Base-by-base conservation (phyloP, 768 basidiomycete species). In the Lyophyllum shimeji region DNA sequence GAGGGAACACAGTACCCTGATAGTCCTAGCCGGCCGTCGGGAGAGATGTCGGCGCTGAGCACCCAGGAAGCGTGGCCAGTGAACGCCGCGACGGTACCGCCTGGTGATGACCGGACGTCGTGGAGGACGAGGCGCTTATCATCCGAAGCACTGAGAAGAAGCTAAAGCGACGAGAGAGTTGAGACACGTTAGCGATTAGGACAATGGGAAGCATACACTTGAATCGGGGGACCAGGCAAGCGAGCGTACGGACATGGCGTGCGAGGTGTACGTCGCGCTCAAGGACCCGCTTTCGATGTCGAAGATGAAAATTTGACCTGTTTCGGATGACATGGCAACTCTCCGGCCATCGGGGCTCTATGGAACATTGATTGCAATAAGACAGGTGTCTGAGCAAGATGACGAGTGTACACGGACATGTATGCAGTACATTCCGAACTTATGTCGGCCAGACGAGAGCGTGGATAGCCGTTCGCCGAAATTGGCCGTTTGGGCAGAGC, bases 41-140 rank as follows among this genome's bases (percentile, higher is more conserved):
- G 90, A 25, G 91, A 89, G 40, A 95, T 83, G 63, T 92, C 89
- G 7, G 85, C 77, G 63, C 85, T 87, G 34, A 98, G 78, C 1
- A 93, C 91, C 94, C 95, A 96, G 9, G 93, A 95, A 0, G 90
- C 82, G 69, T 98, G 95, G 0, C 95, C 95, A 5, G 84, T 82
- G 60, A 98, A 76, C 9, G 92, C 86, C 13, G 95, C 92, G 18
- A 95, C 92, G 1, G 88, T 87, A 39, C 90, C 88, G 18, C 92
- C 87, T 43, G 83, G 77, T 5, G 86, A 76, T n/a, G 81, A 77
- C 53, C 95, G 86, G 15, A 95, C 90, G 66, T 98, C 95, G 69
- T 96, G 93, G 46, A 96, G 72, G 51, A 93, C 86, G 56, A 98
- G 86, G 17, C 91, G 84, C 69, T 93, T 93, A 72, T 96, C 95